phyloP scores from a whole-genome alignment of 768 basidiomycete genomes.

The Podaxis mareebaensis region DNA sequence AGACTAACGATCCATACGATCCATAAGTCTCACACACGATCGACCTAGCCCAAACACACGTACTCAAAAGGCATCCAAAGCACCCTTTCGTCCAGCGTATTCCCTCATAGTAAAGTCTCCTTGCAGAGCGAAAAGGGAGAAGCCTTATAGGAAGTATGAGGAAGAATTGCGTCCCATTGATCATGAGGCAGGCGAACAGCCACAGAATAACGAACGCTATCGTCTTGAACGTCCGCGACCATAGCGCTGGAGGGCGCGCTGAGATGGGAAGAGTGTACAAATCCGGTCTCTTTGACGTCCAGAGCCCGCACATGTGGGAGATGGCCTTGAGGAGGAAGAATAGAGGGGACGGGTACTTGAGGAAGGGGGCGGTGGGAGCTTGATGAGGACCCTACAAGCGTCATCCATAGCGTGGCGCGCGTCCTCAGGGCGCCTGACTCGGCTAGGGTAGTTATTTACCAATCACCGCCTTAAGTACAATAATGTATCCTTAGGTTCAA shows the following conservation, averaged over 20 bases:
- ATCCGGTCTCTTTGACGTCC: conserved; percentile 25
- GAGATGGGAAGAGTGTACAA: conserved; percentile 52
- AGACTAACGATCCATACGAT: conserved; percentile 42
- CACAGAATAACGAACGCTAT: conserved; percentile 59
- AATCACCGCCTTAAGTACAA: neutral
- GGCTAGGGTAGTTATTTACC: neutral
- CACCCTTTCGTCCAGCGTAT: conserved; percentile 82
- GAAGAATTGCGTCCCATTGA: conserved; percentile 73
- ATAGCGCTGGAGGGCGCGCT: conserved; percentile 53
- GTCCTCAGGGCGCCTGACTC: neutral
- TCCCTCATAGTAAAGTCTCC: conserved; percentile 62
- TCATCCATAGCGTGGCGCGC: neutral
- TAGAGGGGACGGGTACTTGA: conserved; percentile 14
- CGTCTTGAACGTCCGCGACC: conserved; percentile 50
- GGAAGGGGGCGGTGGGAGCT: conserved; percentile 8
- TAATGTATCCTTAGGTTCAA: too few species aligned
- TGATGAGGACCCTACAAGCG: neutral
- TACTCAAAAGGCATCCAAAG: conserved; percentile 75
- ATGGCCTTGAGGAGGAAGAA: conserved; percentile 5
- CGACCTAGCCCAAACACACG: conserved; percentile 27
- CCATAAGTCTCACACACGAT: neutral
- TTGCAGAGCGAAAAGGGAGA: conserved; percentile 59
- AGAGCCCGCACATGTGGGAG: neutral
- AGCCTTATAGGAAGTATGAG: conserved; percentile 67
- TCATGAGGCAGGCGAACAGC: conserved; percentile 62